Evolutionary conservation across 192 early-diverging fungal genomes (phyloP).

Genomic region (Cladochytrium replicatum): DNA sequence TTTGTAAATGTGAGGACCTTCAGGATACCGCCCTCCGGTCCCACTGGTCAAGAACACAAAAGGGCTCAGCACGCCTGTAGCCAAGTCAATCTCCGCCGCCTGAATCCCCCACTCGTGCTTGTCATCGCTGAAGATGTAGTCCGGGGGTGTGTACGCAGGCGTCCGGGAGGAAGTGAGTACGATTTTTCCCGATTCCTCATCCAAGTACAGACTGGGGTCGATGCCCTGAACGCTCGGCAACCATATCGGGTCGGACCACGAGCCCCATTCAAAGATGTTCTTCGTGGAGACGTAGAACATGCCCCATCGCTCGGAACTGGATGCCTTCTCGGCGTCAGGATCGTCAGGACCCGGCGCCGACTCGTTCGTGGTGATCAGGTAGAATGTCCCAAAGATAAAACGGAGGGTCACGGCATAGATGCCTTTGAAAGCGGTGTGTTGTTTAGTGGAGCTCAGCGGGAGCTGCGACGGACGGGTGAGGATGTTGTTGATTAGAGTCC

Average conservation of each 20-base stretch:
- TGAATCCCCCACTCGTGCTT: slow-evolving; percentile 9
- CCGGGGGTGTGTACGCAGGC: background rate
- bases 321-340: too few relatives aligned
- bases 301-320: background rate
- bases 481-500: slow-evolving; percentile 7
- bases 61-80: slow-evolving; percentile 1
- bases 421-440: slow-evolving; percentile 3
- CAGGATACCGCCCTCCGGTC: slow-evolving; percentile 2
- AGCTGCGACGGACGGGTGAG: slow-evolving; percentile 7
- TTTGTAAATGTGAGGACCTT: slow-evolving; percentile 4
- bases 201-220: slow-evolving; percentile 11
- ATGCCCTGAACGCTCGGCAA: slow-evolving; percentile 7
- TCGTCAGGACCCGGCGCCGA: background rate
- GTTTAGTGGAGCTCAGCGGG: background rate
- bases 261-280: slow-evolving; percentile 8
- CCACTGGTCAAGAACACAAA: slow-evolving; percentile 1
- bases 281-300: slow-evolving; percentile 11
- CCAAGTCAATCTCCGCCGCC: slow-evolving; percentile 9
- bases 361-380: slow-evolving; percentile 1
- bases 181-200: slow-evolving; percentile 8
- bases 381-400: slow-evolving; percentile 8
- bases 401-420: slow-evolving; percentile 12
- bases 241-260: slow-evolving; percentile 13
- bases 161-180: slow-evolving; percentile 1
- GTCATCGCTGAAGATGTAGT: background rate